Base-by-base conservation (phyloP, 192 early-diverging fungal species). In the Irineochytrium annulatum region DNA sequence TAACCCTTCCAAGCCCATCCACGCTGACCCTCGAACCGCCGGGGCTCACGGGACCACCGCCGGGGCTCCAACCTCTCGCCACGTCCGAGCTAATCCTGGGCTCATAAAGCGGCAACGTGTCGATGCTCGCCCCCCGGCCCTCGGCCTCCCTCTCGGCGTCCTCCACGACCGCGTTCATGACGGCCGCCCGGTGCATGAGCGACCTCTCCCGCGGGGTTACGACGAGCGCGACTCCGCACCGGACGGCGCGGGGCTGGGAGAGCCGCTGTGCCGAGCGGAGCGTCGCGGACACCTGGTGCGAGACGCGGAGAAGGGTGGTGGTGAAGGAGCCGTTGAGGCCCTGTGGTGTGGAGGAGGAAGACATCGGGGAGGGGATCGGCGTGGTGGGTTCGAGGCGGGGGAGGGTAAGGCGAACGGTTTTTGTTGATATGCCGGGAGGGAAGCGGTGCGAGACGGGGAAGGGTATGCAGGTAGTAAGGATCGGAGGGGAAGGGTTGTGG, bases 141-240 rank as follows among this genome's bases (percentile, higher is more conserved):
- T 57, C 63, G n/a, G 56, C 54, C 27, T 65, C 63, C 46, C 63
- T 33, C 33, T 65, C 63, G 31, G 48, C 54, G 28, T 65, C 63
- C 33, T 65, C 63, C 1, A 65, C 56, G 28, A 65, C 22, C 1
- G 63, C 55, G 24, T 34, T 26, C 17, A 65, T 32, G n/a, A 13
- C 20, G 27, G 56, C 55, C 3, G 16, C 26, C 26, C 41, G 63
- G 28, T 58, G 57, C 19, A 65, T 16, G 32, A 65, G 34, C 34
- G 43, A 24, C 19, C 41, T 17, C 4, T 57, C 55, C 14, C 55
- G 5, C 16, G 17, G 28, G n/a, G 11, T 33, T 0, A 45, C n/a
- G 16, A 65, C 34, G 8, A 65, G 37, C 14, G 22, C 20, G 20
- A 65, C 48, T 14, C 55, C 55, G 17, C 49, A 58, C 17, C 58